Evolutionary conservation across 2,329 filamentous ascomycete genomes (phyloP).

Genomic region (Colletotrichum melonis): DNA sequence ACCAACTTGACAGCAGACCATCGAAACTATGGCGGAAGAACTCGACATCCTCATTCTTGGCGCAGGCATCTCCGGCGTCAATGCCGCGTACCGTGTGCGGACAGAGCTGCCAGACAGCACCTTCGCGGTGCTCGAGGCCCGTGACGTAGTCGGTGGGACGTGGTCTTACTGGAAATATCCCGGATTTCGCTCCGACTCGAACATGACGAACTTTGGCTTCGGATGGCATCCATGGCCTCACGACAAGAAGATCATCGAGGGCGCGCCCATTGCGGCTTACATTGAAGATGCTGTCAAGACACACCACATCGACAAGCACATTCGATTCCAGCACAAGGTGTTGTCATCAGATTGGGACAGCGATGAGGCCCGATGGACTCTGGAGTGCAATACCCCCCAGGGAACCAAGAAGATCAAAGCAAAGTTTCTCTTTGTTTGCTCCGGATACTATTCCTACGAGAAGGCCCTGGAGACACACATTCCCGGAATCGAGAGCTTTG

Average conservation of each 20-base stretch:
- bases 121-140: constrained; percentile 76
- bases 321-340: constrained; percentile 63
- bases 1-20: not conserved
- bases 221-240: constrained; percentile 78
- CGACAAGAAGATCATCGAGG: constrained; percentile 63
- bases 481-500: constrained; percentile 75
- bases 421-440: constrained; percentile 68
- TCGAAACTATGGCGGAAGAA: constrained; percentile 35
- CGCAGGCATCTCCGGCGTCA: constrained; percentile 80
- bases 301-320: constrained; percentile 64
- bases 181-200: constrained; percentile 75
- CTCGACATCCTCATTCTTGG: constrained; percentile 74
- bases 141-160: constrained; percentile 76
- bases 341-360: constrained; percentile 64
- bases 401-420: constrained; percentile 50
- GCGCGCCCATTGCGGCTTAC: constrained; percentile 63
- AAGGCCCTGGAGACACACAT: constrained; percentile 70
- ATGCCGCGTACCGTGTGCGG: constrained; percentile 75
- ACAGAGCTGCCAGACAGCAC: constrained; percentile 63
- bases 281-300: constrained; percentile 61
- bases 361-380: constrained; percentile 65
- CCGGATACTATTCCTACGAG: constrained; percentile 80
- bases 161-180: constrained; percentile 85
- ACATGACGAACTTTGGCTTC: constrained; percentile 73
- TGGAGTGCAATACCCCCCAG: constrained; percentile 53